Conservation (phyloP, 345 rosid genomes). For the Dovyalis caffra region DNA sequence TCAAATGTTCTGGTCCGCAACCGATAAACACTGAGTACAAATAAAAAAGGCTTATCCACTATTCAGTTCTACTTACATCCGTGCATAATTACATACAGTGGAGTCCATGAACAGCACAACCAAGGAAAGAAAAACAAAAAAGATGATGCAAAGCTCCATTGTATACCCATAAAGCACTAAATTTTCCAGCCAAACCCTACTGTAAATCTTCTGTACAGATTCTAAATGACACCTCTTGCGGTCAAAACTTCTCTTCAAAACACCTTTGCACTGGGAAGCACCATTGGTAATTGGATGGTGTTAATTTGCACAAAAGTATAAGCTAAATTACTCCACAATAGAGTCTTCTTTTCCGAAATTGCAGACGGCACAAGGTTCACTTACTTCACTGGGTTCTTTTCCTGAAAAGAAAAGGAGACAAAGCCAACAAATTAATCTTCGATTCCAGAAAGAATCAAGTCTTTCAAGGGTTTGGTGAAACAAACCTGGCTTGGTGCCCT, state of each 20-base stretch:
- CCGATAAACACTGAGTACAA: background rate
- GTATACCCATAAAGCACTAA: background rate
- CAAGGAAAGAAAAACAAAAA: background rate
- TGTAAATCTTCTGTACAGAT: background rate
- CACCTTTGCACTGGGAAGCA: background rate
- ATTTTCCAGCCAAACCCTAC: background rate
- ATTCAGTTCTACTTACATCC: background rate
- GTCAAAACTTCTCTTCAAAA: background rate
- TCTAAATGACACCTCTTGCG: background rate
- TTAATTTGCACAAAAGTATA: background rate
- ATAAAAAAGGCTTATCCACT: background rate
- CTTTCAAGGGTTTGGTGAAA: background rate
- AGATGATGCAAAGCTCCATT: background rate
- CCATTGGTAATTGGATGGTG: background rate
- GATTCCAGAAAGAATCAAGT: constrained; percentile 7
- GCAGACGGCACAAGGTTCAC: background rate
- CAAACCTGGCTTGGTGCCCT: constrained; percentile 35
- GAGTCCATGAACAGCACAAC: background rate
- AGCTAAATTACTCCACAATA: background rate
- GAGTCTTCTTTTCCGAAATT: background rate
- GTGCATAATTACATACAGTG: background rate
- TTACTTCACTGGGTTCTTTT: constrained; percentile 11
- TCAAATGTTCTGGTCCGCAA: background rate
- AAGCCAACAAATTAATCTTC: constrained; percentile 10
- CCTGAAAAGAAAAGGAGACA: constrained; percentile 24